Percentiles rank a stretch among this genome's conserved stretches.
Conservation (phyloP, 2,329 filamentous ascomycete genomes). For the Fusarium penzigii region DNA sequence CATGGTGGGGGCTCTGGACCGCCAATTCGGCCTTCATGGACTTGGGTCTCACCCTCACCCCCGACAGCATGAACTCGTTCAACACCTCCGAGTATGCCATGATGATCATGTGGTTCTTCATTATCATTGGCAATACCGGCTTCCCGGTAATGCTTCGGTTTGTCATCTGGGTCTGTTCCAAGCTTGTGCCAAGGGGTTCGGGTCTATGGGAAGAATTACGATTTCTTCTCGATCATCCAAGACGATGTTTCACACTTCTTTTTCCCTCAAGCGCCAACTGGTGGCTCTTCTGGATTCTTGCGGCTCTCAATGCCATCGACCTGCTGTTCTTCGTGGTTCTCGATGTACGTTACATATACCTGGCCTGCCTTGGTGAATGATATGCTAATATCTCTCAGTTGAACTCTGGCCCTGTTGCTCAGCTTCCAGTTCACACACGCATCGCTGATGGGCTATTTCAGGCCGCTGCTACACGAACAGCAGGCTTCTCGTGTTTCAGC, state of each 20-base stretch:
- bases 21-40: constrained; percentile 90
- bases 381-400: constrained; percentile 51
- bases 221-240: constrained; percentile 91
- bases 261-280: constrained; percentile 90
- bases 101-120: constrained; percentile 78
- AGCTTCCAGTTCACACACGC: constrained; percentile 70
- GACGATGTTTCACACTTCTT: constrained; percentile 91
- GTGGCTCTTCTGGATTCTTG: constrained; percentile 90
- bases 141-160: constrained; percentile 95
- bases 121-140: constrained; percentile 92
- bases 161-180: constrained; percentile 81
- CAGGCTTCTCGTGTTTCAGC: constrained; percentile 83
- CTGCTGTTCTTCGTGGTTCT: constrained; percentile 89
- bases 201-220: constrained; percentile 85
- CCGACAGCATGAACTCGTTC: constrained; percentile 93
- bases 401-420: constrained; percentile 67
- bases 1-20: constrained; percentile 95
- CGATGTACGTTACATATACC: constrained; percentile 62
- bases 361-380: neutral
- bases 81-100: constrained; percentile 74
- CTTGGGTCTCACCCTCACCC: constrained; percentile 88
- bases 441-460: constrained; percentile 89
- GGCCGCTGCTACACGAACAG: constrained; percentile 84
- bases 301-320: constrained; percentile 81
- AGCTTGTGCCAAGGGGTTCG: constrained; percentile 62